Conservation (phyloP, 2,329 filamentous ascomycete genomes). For the Phyllosticta citrichinensis region DNA sequence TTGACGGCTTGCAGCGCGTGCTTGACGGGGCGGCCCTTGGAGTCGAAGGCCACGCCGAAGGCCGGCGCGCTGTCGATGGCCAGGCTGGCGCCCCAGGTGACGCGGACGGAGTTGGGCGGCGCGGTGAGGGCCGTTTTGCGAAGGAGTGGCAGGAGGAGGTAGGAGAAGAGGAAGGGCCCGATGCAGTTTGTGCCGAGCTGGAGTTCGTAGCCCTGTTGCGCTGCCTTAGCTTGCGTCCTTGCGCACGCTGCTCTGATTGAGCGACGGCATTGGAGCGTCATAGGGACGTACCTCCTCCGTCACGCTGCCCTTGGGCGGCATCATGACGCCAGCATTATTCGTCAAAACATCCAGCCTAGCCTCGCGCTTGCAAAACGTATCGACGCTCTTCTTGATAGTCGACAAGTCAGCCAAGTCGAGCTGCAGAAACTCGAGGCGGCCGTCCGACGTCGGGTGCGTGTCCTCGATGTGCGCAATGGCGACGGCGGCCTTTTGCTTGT, state of each 20-base stretch:
- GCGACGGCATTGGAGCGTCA: too few species aligned
- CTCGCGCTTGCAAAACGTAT: constrained; percentile 29
- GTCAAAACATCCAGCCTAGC: constrained; percentile 33
- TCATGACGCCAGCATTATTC: constrained; percentile 28
- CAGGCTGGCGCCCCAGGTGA: constrained; percentile 24
- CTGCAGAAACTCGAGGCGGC: constrained; percentile 17
- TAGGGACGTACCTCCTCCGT: constrained; percentile 10
- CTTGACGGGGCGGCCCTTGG: not conserved
- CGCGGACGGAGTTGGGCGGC: constrained; percentile 21
- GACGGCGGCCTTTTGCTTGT: constrained; percentile 32
- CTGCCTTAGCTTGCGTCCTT: too few species aligned
- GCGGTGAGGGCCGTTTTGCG: constrained; percentile 19
- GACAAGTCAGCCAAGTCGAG: constrained; percentile 35
- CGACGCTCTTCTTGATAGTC: constrained; percentile 29
- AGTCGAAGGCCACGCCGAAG: constrained; percentile 11
- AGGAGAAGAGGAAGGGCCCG: constrained; percentile 31
- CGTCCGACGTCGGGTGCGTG: constrained; percentile 22
- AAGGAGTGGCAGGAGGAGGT: constrained; percentile 28
- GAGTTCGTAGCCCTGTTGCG: constrained; percentile 16
- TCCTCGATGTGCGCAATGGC: constrained; percentile 38
- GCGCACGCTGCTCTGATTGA: too few species aligned
- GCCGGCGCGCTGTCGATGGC: constrained; percentile 12
- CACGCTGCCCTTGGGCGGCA: constrained; percentile 17
- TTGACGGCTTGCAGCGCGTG: constrained; percentile 8
- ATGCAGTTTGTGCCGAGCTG: constrained; percentile 33